Evolutionary conservation across 2,329 filamentous ascomycete genomes (phyloP), one percentile per base, ranked within the genome.

Genomic region (Cladosporium sphaerospermum): DNA sequence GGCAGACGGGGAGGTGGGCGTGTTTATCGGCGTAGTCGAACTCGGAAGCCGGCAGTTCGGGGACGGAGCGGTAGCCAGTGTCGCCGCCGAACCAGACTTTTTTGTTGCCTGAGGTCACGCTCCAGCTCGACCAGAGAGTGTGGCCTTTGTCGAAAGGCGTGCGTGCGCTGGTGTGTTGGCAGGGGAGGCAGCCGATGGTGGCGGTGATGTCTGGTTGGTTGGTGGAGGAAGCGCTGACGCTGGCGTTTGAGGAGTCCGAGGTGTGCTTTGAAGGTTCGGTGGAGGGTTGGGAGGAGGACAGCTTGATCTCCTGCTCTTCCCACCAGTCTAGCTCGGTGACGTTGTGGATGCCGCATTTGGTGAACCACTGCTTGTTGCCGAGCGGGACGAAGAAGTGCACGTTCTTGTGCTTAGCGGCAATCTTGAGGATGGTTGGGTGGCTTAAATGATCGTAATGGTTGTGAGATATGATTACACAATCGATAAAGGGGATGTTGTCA

Each of bases 291-390:
- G 43, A 41, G 13, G 50, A 53, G 11, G 79, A 75, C 23, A 96
- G 71, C 0, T 74, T 82, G n/a, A 96, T 69, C 45, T 92, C 84
- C 5, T 83, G 79, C 58, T 88, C 85, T 61, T 95, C 85, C 92
- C 92, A 96, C 92, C 92, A 96, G 71, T 97, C 92, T 63, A 96
- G 70, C 72, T 96, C 91, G 0, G 89, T 95, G 41, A 92, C 85
- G 55, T 89, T 88, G 1, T 79, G 59, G 51, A 95, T 80, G 2
- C 88, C 88, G 51, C 96, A 81, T 3, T 76, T 73, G 44, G 76
- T 74, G 69, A 97, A 96, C 91, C 91, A 96, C 45, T 79, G 74
- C 69, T 87, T 88, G 54, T 95, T 82, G 2, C 89, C 89, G 3
- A 96, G 71, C 0, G 89, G 89, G 18, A 90, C 90, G 58, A 96